Evolutionary conservation across 1,139 yeast genomes (phyloP).

Genomic region (Yamadazyma songkhlaensis): DNA sequence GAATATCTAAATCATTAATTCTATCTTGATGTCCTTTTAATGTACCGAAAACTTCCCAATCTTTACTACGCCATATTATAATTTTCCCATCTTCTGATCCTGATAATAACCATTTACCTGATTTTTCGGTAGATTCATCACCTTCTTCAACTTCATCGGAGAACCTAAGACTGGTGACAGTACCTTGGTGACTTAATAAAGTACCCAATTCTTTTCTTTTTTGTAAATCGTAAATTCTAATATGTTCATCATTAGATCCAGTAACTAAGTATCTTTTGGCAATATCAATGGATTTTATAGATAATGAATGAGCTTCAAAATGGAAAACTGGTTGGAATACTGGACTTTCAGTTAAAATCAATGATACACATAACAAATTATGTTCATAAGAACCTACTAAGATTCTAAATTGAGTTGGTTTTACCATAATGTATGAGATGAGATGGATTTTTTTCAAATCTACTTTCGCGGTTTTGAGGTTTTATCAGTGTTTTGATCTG

Average conservation of each 20-base stretch:
- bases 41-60: constrained; percentile 91
- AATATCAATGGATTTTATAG: constrained; percentile 80
- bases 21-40: constrained; percentile 82
- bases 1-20: constrained; percentile 82
- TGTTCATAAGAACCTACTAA: constrained; percentile 97
- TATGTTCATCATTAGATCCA: constrained; percentile 96
- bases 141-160: constrained; percentile 43
- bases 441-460: constrained; percentile 2
- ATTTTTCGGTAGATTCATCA: constrained; percentile 20
- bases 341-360: constrained; percentile 52
- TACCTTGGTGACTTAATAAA: constrained; percentile 84
- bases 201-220: constrained; percentile 94
- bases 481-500: constrained; percentile 5
- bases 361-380: constrained; percentile 78
- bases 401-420: constrained; percentile 56
- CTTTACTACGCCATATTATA: constrained; percentile 91
- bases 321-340: constrained; percentile 92
- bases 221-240: constrained; percentile 88
- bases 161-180: constrained; percentile 74
- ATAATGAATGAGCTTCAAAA: constrained; percentile 88
- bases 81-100: constrained; percentile 92
- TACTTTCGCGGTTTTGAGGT: not conserved
- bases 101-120: constrained; percentile 84
- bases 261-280: constrained; percentile 86
- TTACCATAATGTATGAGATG: not conserved